Percentiles rank a stretch among this genome's conserved stretches.
Conservation (phyloP, 495 filamentous ascomycete genomes). For the Penicillium pulvis region DNA sequence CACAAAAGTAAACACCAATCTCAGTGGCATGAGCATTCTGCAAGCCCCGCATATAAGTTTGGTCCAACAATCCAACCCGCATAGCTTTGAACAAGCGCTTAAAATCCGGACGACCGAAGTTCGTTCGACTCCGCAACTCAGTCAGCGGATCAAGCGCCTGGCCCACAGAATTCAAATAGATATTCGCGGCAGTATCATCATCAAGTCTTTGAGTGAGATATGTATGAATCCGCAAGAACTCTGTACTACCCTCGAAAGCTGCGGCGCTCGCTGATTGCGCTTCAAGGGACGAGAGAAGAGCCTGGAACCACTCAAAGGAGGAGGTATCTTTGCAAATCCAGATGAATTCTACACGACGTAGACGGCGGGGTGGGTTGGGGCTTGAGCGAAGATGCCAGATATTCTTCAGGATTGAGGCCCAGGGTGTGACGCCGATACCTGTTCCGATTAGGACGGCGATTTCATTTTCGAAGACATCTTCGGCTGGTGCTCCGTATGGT, state of each 20-base stretch:
- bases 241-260: constrained; percentile 63
- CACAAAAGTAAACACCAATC: constrained; percentile 98
- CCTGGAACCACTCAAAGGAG: constrained; percentile 99
- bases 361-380: constrained; percentile 81
- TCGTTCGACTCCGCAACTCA: constrained; percentile 84
- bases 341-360: constrained; percentile 96
- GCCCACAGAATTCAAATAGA: constrained; percentile 93
- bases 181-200: constrained; percentile 89
- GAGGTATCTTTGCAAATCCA: constrained; percentile 97
- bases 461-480: constrained; percentile 94
- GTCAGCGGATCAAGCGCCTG: constrained; percentile 86
- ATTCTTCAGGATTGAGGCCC: constrained; percentile 96
- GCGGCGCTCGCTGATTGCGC: constrained; percentile 73
- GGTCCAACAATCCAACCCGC: constrained; percentile 82
- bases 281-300: constrained; percentile 89
- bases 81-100: constrained; percentile 77
- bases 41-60: constrained; percentile 81
- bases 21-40: constrained; percentile 71
- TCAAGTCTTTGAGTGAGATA: constrained; percentile 95
- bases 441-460: constrained; percentile 96
- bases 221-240: constrained; percentile 97
- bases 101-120: constrained; percentile 96
- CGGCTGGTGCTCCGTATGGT: constrained; percentile 94
- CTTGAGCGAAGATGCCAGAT: constrained; percentile 93
- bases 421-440: constrained; percentile 96